A percentile compares a stretch with the other conserved stretches of the same genome.
phyloP scores from a whole-genome alignment of 129 eudicot species.

The Mikania micrantha region DNA sequence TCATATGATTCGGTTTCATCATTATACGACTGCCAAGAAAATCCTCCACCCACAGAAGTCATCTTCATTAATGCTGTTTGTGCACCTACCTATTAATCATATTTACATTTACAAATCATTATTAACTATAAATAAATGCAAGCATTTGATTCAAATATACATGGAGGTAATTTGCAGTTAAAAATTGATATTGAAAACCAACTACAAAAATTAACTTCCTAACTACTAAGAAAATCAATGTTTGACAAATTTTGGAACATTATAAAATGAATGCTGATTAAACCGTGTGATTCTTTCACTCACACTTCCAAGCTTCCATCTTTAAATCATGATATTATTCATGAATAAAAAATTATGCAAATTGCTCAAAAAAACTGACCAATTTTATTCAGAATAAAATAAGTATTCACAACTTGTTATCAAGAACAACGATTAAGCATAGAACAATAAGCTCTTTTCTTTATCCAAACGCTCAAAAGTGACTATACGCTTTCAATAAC shows the following conservation, averaged over 20 bases:
- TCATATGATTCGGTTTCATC: constrained; percentile 65
- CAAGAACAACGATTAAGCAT: too few species aligned
- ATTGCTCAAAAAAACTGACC: too few species aligned
- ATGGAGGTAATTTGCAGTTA: not conserved
- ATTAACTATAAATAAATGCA: not conserved
- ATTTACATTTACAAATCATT: constrained; percentile 13
- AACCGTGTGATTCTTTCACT: too few species aligned
- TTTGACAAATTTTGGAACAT: not conserved
- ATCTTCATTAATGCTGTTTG: constrained; percentile 86
- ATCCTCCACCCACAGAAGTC: constrained; percentile 56
- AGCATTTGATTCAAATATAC: not conserved
- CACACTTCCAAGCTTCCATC: too few species aligned
- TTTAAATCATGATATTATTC: too few species aligned
- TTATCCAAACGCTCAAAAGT: too few species aligned
- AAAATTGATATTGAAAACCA: not conserved
- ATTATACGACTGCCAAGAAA: constrained; percentile 84
- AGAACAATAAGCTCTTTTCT: too few species aligned
- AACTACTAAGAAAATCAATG: not conserved
- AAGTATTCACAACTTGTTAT: too few species aligned
- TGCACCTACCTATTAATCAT: constrained; percentile 72
- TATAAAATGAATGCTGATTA: too few species aligned
- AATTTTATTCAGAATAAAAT: too few species aligned
- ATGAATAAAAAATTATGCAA: too few species aligned
- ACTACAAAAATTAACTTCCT: not conserved
- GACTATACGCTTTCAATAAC: too few species aligned